A percentile compares a stretch with the other conserved stretches of the same genome.
Conservation (phyloP, 116 monocot species). For the Cymodocea nodosa region DNA sequence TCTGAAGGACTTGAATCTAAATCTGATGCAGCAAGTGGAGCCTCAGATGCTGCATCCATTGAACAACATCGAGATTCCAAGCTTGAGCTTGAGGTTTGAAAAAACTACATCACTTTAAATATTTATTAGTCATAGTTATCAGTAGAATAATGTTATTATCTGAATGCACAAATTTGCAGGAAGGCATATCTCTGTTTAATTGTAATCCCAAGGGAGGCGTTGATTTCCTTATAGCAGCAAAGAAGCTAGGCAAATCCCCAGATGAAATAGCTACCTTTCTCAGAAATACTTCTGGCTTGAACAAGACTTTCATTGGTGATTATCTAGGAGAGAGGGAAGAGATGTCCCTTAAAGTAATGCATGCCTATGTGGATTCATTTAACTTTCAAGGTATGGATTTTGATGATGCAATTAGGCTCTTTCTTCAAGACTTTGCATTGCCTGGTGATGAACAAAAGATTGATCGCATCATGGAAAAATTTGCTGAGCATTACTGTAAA, state of each 20-base stretch:
- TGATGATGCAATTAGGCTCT: constrained; percentile 84
- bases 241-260: constrained; percentile 78
- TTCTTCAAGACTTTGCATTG: constrained; percentile 85
- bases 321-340: constrained; percentile 97
- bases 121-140: not conserved
- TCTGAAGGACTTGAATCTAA: constrained; percentile 53
- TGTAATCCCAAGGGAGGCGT: constrained; percentile 89
- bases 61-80: constrained; percentile 90
- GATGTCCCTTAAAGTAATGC: constrained; percentile 82
- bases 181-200: constrained; percentile 98
- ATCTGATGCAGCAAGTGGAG: constrained; percentile 53
- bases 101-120: not conserved
- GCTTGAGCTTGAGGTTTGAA: constrained; percentile 81
- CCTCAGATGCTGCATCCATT: constrained; percentile 54
- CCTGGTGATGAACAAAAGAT: constrained; percentile 98
- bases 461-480: constrained; percentile 96
- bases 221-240: constrained; percentile 75
- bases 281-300: constrained; percentile 73
- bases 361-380: constrained; percentile 97
- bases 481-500: constrained; percentile 92
- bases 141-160: not conserved
- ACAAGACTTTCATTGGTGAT: constrained; percentile 84
- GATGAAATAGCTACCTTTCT: constrained; percentile 89
- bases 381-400: constrained; percentile 95
- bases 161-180: constrained; percentile 32